Base-by-base conservation (phyloP, 225 moss, liverwort and hornwort genomes). In the Marchantia paleacea region DNA sequence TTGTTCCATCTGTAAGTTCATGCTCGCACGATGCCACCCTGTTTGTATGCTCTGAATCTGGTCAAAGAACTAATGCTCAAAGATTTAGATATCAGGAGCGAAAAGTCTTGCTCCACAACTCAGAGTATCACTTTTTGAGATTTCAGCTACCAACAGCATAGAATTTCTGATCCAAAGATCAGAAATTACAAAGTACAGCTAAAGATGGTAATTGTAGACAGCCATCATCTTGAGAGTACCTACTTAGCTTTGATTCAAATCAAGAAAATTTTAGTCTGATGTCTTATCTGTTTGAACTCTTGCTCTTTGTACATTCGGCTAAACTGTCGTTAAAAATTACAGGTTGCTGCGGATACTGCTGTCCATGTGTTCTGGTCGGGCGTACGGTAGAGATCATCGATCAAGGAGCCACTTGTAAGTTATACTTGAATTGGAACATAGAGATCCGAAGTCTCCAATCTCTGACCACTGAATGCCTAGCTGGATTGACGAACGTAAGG, bases 361-460 rank as follows among this genome's bases (percentile, higher is more conserved):
- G 80, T 58, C 84, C 81, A 0, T 84, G 84, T 52, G 25, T 81
- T 10, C 57, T 78, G 25, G 13, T 73, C 15, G 84, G 84, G 25
- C 81, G 78, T 10, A 73, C 67, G 30, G 52, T 62, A 12, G 77
- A 80, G 62, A 50, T 84, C 19, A 15, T 84, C 20, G 84, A 84
- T 55, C 76, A 70, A 77, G 84, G 84, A 22, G 63, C 25, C 18
- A 84, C 73, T 14, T 19, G 80, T 84, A 65, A 80, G 84, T 77
- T 4, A 12, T 48, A 11, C 57, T 4, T 25, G 30, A 14, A 31
- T 28, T 19, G 24, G 62, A 62, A 22, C 62, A 24, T 62, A 22
- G 62, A 7, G 22, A 62, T 18, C 18, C 1, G 18, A 3, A 22
- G n/a, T 62, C 16, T 25, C 29, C n/a, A 53, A 13, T 15, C 3